Conservation (phyloP, 164 flowering plant genomes). For the Akebia trifoliata region DNA sequence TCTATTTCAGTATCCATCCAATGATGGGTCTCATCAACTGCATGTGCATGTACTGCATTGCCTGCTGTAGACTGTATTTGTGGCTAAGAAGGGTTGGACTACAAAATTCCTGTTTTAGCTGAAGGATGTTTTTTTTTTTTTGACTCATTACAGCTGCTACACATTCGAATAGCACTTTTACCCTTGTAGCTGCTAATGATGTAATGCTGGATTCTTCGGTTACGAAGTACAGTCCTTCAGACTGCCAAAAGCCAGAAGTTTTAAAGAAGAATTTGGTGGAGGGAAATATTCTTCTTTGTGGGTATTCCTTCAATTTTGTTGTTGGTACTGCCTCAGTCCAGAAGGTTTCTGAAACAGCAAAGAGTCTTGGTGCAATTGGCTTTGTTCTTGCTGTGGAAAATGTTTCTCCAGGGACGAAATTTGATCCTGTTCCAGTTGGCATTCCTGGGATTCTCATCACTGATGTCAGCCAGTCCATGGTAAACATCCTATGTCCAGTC, state of each 20-base stretch:
- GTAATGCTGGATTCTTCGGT: constrained; percentile 71
- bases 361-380: constrained; percentile 84
- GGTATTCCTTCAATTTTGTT: constrained; percentile 93
- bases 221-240: constrained; percentile 68
- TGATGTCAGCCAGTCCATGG: constrained; percentile 76
- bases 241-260: constrained; percentile 88
- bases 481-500: constrained; percentile 22
- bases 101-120: no score
- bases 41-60: no score
- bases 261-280: constrained; percentile 72
- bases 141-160: constrained; percentile 61
- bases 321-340: constrained; percentile 79
- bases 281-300: constrained; percentile 94
- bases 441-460: constrained; percentile 84
- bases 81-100: no score
- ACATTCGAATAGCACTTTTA: constrained; percentile 50
- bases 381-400: constrained; percentile 95
- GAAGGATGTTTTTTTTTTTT: neutral
- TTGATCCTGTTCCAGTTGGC: constrained; percentile 86
- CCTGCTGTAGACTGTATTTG: no score
- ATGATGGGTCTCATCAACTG: no score
- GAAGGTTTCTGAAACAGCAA: constrained; percentile 88
- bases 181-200: constrained; percentile 92
- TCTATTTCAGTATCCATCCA: no score
- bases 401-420: constrained; percentile 82